Base-by-base conservation (phyloP, 2,329 filamentous ascomycete species). In the Colletotrichum gloeosporioides region DNA sequence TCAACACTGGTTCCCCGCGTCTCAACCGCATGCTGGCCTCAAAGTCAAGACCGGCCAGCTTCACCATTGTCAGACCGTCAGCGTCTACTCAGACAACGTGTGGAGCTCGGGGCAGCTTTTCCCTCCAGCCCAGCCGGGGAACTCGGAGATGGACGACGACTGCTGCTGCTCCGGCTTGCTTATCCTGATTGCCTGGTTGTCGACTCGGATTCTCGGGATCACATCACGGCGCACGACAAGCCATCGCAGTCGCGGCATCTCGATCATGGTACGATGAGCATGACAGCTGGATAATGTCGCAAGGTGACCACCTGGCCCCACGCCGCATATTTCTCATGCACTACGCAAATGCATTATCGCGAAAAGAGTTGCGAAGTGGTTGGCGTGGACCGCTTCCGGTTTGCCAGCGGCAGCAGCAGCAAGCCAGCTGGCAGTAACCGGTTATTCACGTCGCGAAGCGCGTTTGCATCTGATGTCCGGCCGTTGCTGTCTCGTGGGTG, bases 321-420 rank as follows among this genome's bases (percentile, higher is more conserved):
- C 66, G 31, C 53, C 69, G 77, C 77, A 78, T 69, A 57, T 59
- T 57, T 74, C 32, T 77, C 65, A 75, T 78, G 77, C 77, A 73
- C 44, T 59, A 36, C 59, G 44, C 44, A 53, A 31, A 69, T 70
- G 77, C 77, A 78, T 70, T 66, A 27, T 63, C 34, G 32, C 61
- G 18, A 77, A 13, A 63, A 59, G 15, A n/a, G 63, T 39, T 62
- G 25, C 34, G 63, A 44, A 76, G 61, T 59, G 76, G 72, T 78
- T 78, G 77, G 77, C 55, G 44, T 65, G 62, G 55, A 76, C 64
- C 22, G 27, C 57, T 76, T 73, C 70, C 70, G 69, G 44, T 53
- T 53, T 53, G 27, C 34, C 49, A 34, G 53, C 55, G 22, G 55
- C 55, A 59, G 25, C 66, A 44, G 67, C 59, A 32, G 63, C 69